phyloP scores from a whole-genome alignment of 2,329 filamentous ascomycete species.

The Beauveria medogensis region DNA sequence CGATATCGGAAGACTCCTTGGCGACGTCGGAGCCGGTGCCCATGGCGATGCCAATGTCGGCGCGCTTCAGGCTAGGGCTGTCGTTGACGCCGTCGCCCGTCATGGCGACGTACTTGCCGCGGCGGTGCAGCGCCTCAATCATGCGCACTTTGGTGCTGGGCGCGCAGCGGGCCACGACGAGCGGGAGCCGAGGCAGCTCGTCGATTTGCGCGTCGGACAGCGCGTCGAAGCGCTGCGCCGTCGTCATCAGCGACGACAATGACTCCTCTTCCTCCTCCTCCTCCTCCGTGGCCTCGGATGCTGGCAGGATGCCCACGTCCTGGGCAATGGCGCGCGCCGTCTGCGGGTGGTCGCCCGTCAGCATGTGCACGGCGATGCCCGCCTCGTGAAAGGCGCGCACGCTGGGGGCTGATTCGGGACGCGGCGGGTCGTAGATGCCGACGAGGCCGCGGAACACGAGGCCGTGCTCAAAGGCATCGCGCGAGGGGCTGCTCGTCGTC shows the following conservation, averaged over 20 bases:
- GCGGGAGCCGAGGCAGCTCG: conserved; percentile 49
- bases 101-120: conserved; percentile 56
- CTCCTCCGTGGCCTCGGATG: conserved; percentile 30
- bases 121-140: conserved; percentile 64
- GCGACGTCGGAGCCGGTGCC: conserved; percentile 61
- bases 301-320: conserved; percentile 51
- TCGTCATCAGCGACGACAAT: conserved; percentile 48
- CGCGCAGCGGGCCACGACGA: conserved; percentile 63
- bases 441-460: conserved; percentile 57
- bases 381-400: conserved; percentile 49
- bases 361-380: conserved; percentile 56
- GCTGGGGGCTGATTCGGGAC: conserved; percentile 48
- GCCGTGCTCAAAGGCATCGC: conserved; percentile 36
- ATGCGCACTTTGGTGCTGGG: conserved; percentile 66
- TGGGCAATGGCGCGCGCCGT: conserved; percentile 53
- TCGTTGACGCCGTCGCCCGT: conserved; percentile 67
- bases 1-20: conserved; percentile 58
- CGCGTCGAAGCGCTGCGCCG: conserved; percentile 55
- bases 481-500: conserved; percentile 13
- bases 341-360: conserved; percentile 56
- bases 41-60: conserved; percentile 66
- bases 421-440: conserved; percentile 61
- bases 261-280: too few relatives aligned
- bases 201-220: conserved; percentile 56
- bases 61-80: conserved; percentile 55